These are phyloP conservation scores for Pythium oligandrum DNA, from an alignment of 352 stramenopile genomes.

Conservation along the genomic window DNA sequence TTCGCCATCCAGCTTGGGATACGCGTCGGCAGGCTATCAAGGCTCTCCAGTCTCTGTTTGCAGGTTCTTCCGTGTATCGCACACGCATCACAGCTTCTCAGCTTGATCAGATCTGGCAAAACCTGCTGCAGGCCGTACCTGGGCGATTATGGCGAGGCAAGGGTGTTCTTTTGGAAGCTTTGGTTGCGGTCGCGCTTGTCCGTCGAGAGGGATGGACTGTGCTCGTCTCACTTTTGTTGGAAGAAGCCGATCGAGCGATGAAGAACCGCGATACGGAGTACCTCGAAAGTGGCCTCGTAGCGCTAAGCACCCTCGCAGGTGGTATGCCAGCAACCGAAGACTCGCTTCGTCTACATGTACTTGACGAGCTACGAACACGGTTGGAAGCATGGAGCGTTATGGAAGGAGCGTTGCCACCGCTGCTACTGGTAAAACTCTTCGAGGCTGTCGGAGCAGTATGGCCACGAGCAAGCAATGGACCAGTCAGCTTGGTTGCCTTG, in stretches of 20 bases:
- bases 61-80: slow-evolving; percentile 31
- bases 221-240: slow-evolving; percentile 38
- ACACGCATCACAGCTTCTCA: slow-evolving; percentile 36
- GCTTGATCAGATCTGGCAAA: slow-evolving; percentile 41
- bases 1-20: slow-evolving; percentile 73
- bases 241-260: slow-evolving; percentile 58
- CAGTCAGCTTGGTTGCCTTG: too few species aligned
- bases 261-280: slow-evolving; percentile 64
- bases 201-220: slow-evolving; percentile 15
- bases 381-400: slow-evolving; percentile 25
- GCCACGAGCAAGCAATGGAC: slow-evolving; percentile 11
- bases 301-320: slow-evolving; percentile 40
- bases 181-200: slow-evolving; percentile 43
- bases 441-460: slow-evolving; percentile 53
- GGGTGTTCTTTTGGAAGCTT: slow-evolving; percentile 63
- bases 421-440: slow-evolving; percentile 22
- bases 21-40: slow-evolving; percentile 59
- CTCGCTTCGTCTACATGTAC: slow-evolving; percentile 29
- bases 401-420: slow-evolving; percentile 8
- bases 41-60: slow-evolving; percentile 60
- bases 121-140: slow-evolving; percentile 47
- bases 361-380: slow-evolving; percentile 26
- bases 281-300: slow-evolving; percentile 57
- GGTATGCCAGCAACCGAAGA: slow-evolving; percentile 21
- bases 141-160: slow-evolving; percentile 75